These are phyloP conservation scores for Phytopythium kandeliae DNA, from an alignment of 352 stramenopile species.

Conservation along the genomic window DNA sequence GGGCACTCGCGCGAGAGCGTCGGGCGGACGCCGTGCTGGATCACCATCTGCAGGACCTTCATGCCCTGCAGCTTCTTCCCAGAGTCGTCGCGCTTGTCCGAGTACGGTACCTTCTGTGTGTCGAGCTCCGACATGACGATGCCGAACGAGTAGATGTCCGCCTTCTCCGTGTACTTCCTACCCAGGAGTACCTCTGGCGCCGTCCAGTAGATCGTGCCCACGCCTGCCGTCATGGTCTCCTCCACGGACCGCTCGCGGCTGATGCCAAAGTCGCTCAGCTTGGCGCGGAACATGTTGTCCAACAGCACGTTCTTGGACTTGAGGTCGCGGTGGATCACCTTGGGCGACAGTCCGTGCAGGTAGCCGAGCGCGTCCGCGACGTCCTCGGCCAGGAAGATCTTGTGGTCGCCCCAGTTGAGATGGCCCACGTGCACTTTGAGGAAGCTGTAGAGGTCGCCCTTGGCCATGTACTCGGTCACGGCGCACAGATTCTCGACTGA, in stretches of 20 bases:
- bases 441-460: slow-evolving; percentile 68
- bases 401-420: slow-evolving; percentile 71
- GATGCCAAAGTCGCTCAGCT: slow-evolving; percentile 76
- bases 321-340: slow-evolving; percentile 78
- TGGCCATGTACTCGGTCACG: slow-evolving; percentile 81
- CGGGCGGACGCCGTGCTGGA: slow-evolving; percentile 57
- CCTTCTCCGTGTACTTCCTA: slow-evolving; percentile 84
- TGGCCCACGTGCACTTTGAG: slow-evolving; percentile 60
- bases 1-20: slow-evolving; percentile 53
- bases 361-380: slow-evolving; percentile 70
- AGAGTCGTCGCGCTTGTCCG: slow-evolving; percentile 63
- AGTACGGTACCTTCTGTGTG: slow-evolving; percentile 73
- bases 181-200: slow-evolving; percentile 73
- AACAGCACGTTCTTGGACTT: slow-evolving; percentile 80
- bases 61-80: slow-evolving; percentile 77
- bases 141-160: slow-evolving; percentile 82
- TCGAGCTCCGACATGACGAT: slow-evolving; percentile 84
- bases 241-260: slow-evolving; percentile 67
- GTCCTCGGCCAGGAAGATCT: slow-evolving; percentile 67
- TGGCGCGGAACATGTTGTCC: slow-evolving; percentile 54
- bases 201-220: slow-evolving; percentile 84
- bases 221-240: slow-evolving; percentile 78
- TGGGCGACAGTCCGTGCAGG: slow-evolving; percentile 60
- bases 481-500: slow-evolving; percentile 61
- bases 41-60: slow-evolving; percentile 84